Conservation (phyloP, 2,329 filamentous ascomycete species). For the Aspergillus felis region DNA sequence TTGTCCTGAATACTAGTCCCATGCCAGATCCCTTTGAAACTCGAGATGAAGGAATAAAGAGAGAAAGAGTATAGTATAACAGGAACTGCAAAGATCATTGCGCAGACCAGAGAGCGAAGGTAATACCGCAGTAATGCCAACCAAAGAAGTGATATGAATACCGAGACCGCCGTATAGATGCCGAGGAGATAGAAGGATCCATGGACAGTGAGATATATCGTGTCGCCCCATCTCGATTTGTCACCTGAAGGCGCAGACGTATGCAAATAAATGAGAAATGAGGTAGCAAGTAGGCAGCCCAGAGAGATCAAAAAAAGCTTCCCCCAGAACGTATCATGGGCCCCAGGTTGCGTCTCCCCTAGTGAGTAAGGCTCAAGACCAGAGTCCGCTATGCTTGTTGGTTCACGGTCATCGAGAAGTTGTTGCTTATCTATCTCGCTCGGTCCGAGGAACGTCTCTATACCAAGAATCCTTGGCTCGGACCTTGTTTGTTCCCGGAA, state of each 20-base stretch:
- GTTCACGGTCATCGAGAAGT: constrained; percentile 42
- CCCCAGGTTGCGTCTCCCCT: constrained; percentile 65
- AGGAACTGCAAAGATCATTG: constrained; percentile 80
- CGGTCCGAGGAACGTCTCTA: constrained; percentile 44
- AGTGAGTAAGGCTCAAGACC: constrained; percentile 56
- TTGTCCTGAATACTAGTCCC: constrained; percentile 80
- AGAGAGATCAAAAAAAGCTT: constrained; percentile 83
- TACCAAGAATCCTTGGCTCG: constrained; percentile 33
- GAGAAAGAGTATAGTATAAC: constrained; percentile 84
- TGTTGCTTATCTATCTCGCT: constrained; percentile 51
- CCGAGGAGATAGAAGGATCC: constrained; percentile 85
- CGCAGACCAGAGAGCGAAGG: constrained; percentile 74
- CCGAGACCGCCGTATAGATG: constrained; percentile 84
- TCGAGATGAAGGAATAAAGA: constrained; percentile 85
- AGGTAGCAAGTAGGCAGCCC: constrained; percentile 80
- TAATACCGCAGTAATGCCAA: constrained; percentile 83
- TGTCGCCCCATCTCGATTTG: constrained; percentile 73
- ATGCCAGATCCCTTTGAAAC: constrained; percentile 72
- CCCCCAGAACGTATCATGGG: constrained; percentile 87
- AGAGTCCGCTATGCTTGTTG: constrained; percentile 48
- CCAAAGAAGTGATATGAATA: constrained; percentile 87
- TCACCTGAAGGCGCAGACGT: constrained; percentile 68
- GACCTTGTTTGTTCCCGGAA: constrained; percentile 47
- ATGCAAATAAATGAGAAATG: constrained; percentile 84
- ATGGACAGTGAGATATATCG: constrained; percentile 84